Conservation (phyloP, 306 rosid species). For the Astragalus membranaceus region DNA sequence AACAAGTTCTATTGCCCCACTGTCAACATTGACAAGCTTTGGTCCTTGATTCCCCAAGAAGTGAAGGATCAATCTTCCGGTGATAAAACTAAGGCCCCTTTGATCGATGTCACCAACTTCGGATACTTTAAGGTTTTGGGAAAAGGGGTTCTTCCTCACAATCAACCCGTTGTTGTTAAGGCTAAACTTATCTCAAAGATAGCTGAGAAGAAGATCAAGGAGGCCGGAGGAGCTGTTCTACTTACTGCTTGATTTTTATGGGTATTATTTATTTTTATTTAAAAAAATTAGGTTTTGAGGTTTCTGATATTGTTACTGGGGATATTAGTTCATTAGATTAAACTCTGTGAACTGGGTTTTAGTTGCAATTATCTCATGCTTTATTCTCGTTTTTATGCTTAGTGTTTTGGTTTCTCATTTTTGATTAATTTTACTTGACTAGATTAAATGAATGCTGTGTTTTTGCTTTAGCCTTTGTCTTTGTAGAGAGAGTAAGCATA, state of each 20-base stretch:
- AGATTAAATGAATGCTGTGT: background rate
- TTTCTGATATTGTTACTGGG: background rate
- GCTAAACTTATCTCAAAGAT: conserved; percentile 64
- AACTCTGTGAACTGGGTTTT: conserved; percentile 4
- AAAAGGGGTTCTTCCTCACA: conserved; percentile 56
- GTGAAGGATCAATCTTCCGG: conserved; percentile 48
- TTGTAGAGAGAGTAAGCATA: background rate
- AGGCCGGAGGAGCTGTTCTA: conserved; percentile 70
- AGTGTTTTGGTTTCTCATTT: background rate
- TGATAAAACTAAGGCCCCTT: conserved; percentile 41
- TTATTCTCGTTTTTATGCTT: background rate
- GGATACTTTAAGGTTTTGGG: conserved; percentile 78
- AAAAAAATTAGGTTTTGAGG: background rate
- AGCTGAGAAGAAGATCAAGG: conserved; percentile 80
- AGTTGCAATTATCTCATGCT: background rate
- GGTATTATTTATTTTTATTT: background rate
- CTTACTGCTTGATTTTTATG: conserved; percentile 49
- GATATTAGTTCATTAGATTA: too few species aligned
- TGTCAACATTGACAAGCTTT: conserved; percentile 68
- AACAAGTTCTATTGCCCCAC: conserved; percentile 61
- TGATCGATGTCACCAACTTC: conserved; percentile 59
- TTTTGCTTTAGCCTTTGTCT: background rate
- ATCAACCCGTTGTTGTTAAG: conserved; percentile 60
- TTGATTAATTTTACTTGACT: background rate
- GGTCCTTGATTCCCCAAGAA: conserved; percentile 63